Evolutionary conservation across 495 filamentous ascomycete genomes (phyloP).

Genomic region (Aspergillus ellipticus): DNA sequence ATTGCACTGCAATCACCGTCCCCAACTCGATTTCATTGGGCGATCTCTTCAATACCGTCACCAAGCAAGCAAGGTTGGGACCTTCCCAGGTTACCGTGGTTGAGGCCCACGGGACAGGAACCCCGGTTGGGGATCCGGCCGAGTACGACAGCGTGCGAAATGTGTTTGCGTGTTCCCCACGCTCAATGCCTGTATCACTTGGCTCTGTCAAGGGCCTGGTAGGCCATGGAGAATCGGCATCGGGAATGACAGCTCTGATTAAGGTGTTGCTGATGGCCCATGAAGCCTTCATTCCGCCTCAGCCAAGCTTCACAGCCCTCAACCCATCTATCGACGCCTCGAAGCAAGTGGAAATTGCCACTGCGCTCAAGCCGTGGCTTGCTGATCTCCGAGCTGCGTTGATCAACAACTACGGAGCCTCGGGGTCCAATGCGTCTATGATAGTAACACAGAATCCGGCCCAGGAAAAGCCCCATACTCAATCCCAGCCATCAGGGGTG

Average conservation of each 20-base stretch:
- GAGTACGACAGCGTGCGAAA: slow-evolving; percentile 30
- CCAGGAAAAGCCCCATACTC: neutral
- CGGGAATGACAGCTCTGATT: too few relatives aligned
- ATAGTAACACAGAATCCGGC: slow-evolving; percentile 20
- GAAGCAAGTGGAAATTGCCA: slow-evolving; percentile 28
- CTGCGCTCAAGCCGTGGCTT: slow-evolving; percentile 25
- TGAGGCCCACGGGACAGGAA: slow-evolving; percentile 49
- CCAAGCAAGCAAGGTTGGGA: slow-evolving; percentile 53
- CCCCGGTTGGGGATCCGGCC: slow-evolving; percentile 36
- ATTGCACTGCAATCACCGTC: slow-evolving; percentile 62
- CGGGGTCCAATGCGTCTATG: slow-evolving; percentile 36
- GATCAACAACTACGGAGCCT: slow-evolving; percentile 45
- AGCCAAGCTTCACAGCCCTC: too few relatives aligned
- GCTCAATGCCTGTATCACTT: slow-evolving; percentile 18
- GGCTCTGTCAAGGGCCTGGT: slow-evolving; percentile 26
- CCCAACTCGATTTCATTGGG: slow-evolving; percentile 60
- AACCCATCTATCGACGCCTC: slow-evolving; percentile 8
- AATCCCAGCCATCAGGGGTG: too few relatives aligned
- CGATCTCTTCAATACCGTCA: slow-evolving; percentile 49
- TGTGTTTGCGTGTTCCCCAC: slow-evolving; percentile 20
- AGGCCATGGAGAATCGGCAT: too few relatives aligned
- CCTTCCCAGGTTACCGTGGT: slow-evolving; percentile 41
- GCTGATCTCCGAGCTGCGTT: slow-evolving; percentile 27
- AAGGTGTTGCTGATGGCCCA: too few relatives aligned
- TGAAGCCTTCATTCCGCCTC: too few relatives aligned